Evolutionary conservation across 495 filamentous ascomycete species (phyloP), one percentile per base, ranked within the genome.

Genomic region (Tirmania nivea): DNA sequence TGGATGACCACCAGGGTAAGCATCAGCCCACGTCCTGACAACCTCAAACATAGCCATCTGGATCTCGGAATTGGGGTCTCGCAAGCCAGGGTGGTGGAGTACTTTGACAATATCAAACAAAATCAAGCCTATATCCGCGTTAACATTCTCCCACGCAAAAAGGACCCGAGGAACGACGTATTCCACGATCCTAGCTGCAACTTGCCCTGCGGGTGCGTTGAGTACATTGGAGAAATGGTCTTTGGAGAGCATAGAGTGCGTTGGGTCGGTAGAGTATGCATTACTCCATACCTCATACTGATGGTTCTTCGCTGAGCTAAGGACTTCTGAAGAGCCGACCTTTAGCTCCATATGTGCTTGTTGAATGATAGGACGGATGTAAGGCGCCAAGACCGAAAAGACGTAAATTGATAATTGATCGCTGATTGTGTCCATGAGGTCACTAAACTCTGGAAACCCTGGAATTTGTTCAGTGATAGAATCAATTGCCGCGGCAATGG

Each of bases 211-310:
- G 49, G 84, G 85, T 34, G 83, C 73, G 68, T 96, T 96, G 34
- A 96, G 72, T 34, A 88, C 71, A 67, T 96, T 94, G 57, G 83
- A 83, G 62, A 96, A 96, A 65, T 97, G 90, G 60, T 97, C 90
- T 68, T 96, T 95, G 54, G 84, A 88, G 7, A 96, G 75, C 68
- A 96, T 77, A 10, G 84, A 90, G 70, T 95, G 90, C 3, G 90
- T 97, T 8, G 90, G 90, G 65, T 96, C 81, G 12, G 83, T 81
- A 71, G 83, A 90, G 50, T 75, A 70, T 7, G 83, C 77, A 65
- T 94, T 80, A 8, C 78, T 84, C 90, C 90, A 95, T 10, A 84
- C 84, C 63, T 89, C 87, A 55, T 80, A 84, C 68, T 96, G 90
- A 60, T 86, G 83, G 35, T 83, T 76, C 14, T 81, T 85, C 49